Evolutionary conservation across 2,329 filamentous ascomycete species (phyloP).

Genomic region (Macrophomina phaseolina): DNA sequence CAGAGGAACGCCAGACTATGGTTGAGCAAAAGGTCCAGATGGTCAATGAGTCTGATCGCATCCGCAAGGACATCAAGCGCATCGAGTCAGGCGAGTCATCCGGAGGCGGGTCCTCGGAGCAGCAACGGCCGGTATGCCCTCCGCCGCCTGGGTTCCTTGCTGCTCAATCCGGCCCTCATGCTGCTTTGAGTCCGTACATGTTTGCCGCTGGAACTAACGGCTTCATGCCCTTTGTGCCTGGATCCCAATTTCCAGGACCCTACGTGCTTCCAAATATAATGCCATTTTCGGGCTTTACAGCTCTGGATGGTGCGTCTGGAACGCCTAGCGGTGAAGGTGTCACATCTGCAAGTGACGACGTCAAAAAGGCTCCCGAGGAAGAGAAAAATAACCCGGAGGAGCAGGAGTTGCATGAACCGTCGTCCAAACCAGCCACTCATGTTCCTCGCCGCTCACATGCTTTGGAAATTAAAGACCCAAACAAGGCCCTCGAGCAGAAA

Average conservation of each 20-base stretch:
- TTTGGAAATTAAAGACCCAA: slow-evolving; percentile 48
- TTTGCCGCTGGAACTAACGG: slow-evolving; percentile 1
- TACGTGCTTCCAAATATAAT: slow-evolving; percentile 13
- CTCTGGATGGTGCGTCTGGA: slow-evolving; percentile 31
- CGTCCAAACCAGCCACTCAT: not conserved
- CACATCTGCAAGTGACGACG: slow-evolving; percentile 25
- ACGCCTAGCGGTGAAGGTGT: slow-evolving; percentile 32
- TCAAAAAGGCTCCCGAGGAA: not conserved
- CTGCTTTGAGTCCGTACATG: slow-evolving; percentile 6
- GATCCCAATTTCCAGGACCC: not conserved
- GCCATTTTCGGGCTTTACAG: slow-evolving; percentile 28
- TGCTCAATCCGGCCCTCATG: slow-evolving; percentile 3
- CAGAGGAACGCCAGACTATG: slow-evolving; percentile 39
- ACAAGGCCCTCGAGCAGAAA: slow-evolving; percentile 33
- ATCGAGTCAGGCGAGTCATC: slow-evolving; percentile 27
- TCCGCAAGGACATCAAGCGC: slow-evolving; percentile 43
- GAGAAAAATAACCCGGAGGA: not conserved
- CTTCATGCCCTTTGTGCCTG: not conserved
- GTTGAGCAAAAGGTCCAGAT: slow-evolving; percentile 44
- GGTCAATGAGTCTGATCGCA: slow-evolving; percentile 43
- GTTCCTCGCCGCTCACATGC: slow-evolving; percentile 45
- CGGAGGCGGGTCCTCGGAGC: not conserved
- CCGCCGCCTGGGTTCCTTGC: not conserved
- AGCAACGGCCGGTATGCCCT: not conserved
- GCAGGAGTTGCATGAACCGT: slow-evolving; percentile 26